phyloP scores from a whole-genome alignment of 345 rosid species.

The Aurinia saxatilis region DNA sequence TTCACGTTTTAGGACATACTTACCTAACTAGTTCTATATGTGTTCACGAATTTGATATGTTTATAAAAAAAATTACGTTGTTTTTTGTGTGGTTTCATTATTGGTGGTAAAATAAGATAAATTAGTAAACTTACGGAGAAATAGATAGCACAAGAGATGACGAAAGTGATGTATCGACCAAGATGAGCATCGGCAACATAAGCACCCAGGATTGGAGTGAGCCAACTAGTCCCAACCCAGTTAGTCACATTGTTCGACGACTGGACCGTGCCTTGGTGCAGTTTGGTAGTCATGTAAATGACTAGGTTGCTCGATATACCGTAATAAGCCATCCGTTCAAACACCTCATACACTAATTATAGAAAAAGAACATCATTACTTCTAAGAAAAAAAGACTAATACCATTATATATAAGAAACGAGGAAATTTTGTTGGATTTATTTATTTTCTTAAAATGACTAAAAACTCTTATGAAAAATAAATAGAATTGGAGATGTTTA shows the following conservation, averaged over 20 bases:
- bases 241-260: constrained; percentile 90
- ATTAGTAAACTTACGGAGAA: constrained; percentile 35
- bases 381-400: not conserved
- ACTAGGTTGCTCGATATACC: constrained; percentile 80
- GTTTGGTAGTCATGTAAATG: constrained; percentile 61
- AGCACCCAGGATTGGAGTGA: constrained; percentile 82
- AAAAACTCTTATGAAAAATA: not conserved
- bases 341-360: constrained; percentile 56
- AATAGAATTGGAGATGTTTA: not conserved
- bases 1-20: not conserved
- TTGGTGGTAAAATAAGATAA: not conserved
- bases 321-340: constrained; percentile 86
- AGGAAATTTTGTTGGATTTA: too few species aligned
- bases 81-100: not conserved
- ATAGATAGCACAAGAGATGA: constrained; percentile 46
- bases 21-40: not conserved
- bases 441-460: too few species aligned
- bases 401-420: too few species aligned
- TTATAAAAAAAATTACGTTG: not conserved
- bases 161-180: constrained; percentile 81
- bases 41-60: not conserved
- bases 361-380: not conserved
- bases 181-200: constrained; percentile 82
- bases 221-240: constrained; percentile 85
- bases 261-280: constrained; percentile 75